A percentile compares a stretch with the other conserved stretches of the same genome.
Evolutionary conservation across 768 basidiomycete genomes (phyloP).

Genomic region (Lactarius quietus): DNA sequence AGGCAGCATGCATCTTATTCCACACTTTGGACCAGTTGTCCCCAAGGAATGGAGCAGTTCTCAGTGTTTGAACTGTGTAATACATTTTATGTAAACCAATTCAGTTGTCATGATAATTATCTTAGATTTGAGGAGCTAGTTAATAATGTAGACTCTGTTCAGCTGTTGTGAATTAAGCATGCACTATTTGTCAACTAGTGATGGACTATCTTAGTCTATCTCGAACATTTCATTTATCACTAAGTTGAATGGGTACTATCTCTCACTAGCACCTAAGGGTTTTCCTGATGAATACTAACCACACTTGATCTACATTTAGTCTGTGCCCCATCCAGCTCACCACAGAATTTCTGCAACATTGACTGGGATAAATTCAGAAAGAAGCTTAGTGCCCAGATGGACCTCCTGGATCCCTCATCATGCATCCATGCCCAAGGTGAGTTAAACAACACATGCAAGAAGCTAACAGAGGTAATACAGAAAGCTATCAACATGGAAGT

Average conservation of each 20-base stretch:
- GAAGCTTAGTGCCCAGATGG: too few relatives aligned
- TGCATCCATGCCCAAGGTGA: too few relatives aligned
- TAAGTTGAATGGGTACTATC: background rate
- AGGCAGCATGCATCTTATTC: background rate
- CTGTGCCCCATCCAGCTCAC: too few relatives aligned
- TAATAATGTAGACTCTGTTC: background rate
- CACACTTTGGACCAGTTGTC: background rate
- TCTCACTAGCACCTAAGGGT: background rate
- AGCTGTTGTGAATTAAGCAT: background rate
- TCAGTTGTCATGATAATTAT: background rate
- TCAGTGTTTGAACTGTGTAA: background rate
- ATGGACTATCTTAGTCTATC: background rate
- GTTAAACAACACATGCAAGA: too few relatives aligned
- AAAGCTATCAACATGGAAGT: too few relatives aligned
- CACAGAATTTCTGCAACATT: too few relatives aligned
- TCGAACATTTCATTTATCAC: background rate
- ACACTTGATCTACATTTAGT: too few relatives aligned
- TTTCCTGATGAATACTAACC: too few relatives aligned
- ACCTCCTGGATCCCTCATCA: too few relatives aligned
- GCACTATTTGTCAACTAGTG: background rate
- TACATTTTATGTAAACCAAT: background rate
- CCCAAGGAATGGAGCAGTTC: background rate
- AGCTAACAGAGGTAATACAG: too few relatives aligned
- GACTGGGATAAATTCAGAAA: too few relatives aligned
- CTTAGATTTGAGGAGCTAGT: background rate